Conservation (phyloP, 495 filamentous ascomycete genomes). For the Pseudoneurospora amorphoporcata region DNA sequence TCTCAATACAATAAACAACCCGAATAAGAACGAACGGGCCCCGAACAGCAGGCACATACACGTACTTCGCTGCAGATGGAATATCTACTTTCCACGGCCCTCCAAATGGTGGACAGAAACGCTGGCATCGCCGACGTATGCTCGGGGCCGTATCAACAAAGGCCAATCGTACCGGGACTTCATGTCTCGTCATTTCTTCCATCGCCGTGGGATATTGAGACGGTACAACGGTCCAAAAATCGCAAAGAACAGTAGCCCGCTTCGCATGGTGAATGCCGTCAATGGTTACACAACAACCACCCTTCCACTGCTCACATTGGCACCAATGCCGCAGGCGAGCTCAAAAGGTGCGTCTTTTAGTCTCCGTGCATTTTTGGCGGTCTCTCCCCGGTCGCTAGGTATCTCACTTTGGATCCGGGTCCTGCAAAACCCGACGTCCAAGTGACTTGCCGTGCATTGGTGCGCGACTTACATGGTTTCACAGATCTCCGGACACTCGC, state of each 20-base stretch:
- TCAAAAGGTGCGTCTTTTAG: not conserved
- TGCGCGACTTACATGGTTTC: not conserved
- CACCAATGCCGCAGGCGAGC: not conserved
- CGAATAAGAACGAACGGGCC: not conserved
- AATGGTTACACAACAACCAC: conserved; percentile 4
- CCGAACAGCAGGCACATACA: not conserved
- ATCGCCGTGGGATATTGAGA: not conserved
- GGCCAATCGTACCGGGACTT: not conserved
- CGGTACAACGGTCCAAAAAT: not conserved
- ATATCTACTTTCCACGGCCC: not conserved
- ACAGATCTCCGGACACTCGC: not conserved
- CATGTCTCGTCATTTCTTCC: not conserved
- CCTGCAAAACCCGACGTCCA: not conserved
- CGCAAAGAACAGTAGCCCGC: not conserved
- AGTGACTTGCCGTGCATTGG: not conserved
- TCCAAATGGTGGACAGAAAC: not conserved
- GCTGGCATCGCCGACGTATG: not conserved
- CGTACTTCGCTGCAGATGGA: not conserved
- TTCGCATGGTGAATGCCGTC: conserved; percentile 4
- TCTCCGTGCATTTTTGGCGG: not conserved
- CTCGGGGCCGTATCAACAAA: not conserved
- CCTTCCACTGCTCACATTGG: not conserved
- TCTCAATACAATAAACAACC: not conserved
- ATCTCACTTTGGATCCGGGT: not conserved
- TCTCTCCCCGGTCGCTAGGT: not conserved